Evolutionary conservation across 2,329 filamentous ascomycete genomes (phyloP), one percentile per base, ranked within the genome.

Genomic region (Acrocalymma vagum): DNA sequence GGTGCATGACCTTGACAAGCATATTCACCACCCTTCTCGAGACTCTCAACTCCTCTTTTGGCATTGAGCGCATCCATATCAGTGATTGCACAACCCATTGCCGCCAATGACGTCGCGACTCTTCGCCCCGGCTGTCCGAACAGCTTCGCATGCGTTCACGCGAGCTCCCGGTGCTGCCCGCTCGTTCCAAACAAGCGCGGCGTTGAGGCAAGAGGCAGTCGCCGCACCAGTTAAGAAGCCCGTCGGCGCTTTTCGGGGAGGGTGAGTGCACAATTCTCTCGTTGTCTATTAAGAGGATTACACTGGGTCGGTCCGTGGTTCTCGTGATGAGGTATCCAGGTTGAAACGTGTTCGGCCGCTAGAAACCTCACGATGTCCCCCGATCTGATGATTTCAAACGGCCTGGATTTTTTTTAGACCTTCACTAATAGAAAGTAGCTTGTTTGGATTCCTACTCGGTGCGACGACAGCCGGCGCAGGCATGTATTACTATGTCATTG

Each of bases 391-490:
- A 20, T 24, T 20, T 9, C 17, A 23, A 5, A 20, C n/a, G n/a
- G n/a, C 8, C 8, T 9, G 26, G 9, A n/a, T 26, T 16, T 18
- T 25, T 6, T 14, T 11, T 14, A 5, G n/a, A 25, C 6, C 9
- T 18, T 20, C 8, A 14, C 49, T 49, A 36, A 47, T 29, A 34
- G 8, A 11, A 1, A 9, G 20, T 59, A 96, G 93, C 43, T 76
- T 96, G 45, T 90, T 96, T 62, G 93, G 93, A 36, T 97, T 97
- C 78, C 84, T 97, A 34, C 79, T 94, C 51, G 93, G 93, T 54
- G 85, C 88, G 49, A 86, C 88, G 30, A 77, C 90, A 36, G 86
- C 92, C 29, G 91, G 90, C 61, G 82, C 81, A 36, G 86, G 84
- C 43, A 87, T 95, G 60, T 97, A 96, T 77, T 91, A 90, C 71